Percentiles rank a stretch among this genome's conserved stretches.
Conservation (phyloP, 2,329 filamentous ascomycete species). For the Onygenales sp. region DNA sequence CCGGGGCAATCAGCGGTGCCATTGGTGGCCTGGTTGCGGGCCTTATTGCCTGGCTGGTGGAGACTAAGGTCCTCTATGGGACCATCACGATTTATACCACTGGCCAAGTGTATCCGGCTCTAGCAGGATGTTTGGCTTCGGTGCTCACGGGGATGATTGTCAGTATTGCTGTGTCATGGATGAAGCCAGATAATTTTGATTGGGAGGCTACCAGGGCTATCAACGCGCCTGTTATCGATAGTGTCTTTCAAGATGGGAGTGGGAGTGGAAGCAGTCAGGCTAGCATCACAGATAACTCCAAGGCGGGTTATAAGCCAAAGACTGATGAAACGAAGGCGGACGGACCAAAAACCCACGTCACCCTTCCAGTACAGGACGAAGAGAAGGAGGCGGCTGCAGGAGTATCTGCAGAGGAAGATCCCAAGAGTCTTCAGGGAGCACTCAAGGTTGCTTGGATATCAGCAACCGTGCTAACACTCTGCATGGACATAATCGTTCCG, state of each 20-base stretch:
- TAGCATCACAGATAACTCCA: too few relatives aligned
- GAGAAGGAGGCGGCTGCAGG: conserved; percentile 67
- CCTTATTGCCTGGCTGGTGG: conserved; percentile 69
- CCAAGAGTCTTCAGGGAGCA: conserved; percentile 43
- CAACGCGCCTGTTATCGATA: conserved; percentile 67
- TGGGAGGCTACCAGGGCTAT: too few relatives aligned
- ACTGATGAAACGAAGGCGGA: too few relatives aligned
- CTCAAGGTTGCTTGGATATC: conserved; percentile 46
- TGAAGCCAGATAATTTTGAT: conserved; percentile 30
- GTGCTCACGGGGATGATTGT: too few relatives aligned
- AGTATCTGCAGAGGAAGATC: conserved; percentile 44
- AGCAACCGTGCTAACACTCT: conserved; percentile 57
- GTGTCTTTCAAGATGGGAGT: conserved; percentile 40
- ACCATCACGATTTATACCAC: conserved; percentile 62
- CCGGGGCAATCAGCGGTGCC: conserved; percentile 60
- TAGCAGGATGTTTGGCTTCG: too few relatives aligned
- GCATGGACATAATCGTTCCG: conserved; percentile 73
- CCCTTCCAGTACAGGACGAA: conserved; percentile 70
- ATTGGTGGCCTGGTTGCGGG: conserved; percentile 59
- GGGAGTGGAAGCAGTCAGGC: too few relatives aligned
- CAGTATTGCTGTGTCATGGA: conserved; percentile 34
- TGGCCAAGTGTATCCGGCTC: conserved; percentile 32
- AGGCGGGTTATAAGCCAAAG: too few relatives aligned
- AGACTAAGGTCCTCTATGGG: conserved; percentile 60
- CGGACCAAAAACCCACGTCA: conserved; percentile 71